These are phyloP conservation scores for Suillus placidus DNA, from an alignment of 768 basidiomycete species.

Conservation along the genomic window DNA sequence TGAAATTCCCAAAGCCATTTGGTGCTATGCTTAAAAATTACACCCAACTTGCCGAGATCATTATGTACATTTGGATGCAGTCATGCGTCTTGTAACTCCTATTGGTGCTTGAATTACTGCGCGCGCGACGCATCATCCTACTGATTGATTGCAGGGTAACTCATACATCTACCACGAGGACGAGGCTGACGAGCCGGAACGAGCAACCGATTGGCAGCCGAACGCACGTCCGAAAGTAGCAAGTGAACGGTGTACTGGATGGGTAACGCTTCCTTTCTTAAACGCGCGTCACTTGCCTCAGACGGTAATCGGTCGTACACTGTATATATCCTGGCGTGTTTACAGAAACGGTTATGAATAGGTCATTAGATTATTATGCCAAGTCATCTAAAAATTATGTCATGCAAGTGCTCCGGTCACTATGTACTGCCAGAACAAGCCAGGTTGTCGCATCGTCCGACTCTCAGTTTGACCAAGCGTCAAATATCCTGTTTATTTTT, in stretches of 20 bases:
- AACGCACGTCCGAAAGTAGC: no score
- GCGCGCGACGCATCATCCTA: background rate
- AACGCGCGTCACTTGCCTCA: no score
- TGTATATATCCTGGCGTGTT: background rate
- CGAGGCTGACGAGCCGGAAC: background rate
- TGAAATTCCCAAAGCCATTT: background rate
- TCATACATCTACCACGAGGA: background rate
- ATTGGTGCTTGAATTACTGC: background rate
- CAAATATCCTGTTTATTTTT: background rate
- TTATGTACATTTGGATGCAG: background rate
- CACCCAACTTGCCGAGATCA: background rate
- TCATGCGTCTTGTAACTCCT: background rate
- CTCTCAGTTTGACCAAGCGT: background rate
- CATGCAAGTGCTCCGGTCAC: background rate
- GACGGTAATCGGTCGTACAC: no score
- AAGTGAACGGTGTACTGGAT: no score
- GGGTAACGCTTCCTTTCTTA: no score
- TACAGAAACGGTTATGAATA: background rate
- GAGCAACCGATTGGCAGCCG: no score
- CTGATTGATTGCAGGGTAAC: background rate
- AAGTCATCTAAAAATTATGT: background rate
- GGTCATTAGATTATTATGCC: background rate
- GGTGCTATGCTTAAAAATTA: background rate
- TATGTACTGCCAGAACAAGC: background rate
- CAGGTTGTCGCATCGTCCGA: background rate